Evolutionary conservation across 352 stramenopile species (phyloP).

Genomic region (Blastocystis sp.): DNA sequence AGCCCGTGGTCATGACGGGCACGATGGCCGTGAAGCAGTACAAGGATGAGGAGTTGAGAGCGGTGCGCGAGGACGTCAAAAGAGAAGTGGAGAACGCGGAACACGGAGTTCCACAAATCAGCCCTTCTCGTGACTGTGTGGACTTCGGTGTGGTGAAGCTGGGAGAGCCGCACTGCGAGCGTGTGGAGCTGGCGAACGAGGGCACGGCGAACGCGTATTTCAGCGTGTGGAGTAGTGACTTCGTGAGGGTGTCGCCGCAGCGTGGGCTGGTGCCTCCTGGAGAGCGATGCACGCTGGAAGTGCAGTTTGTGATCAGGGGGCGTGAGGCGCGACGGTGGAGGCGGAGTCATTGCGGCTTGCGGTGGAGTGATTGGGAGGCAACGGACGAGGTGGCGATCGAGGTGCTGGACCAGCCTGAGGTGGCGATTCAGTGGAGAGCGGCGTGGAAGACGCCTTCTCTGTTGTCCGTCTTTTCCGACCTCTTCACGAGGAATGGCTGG

Average conservation of each 20-base stretch:
- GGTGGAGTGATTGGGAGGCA: background rate
- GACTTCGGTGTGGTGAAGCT: background rate
- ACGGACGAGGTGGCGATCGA: background rate
- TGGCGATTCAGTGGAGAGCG: background rate
- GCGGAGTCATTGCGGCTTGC: no score
- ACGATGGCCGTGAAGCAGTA: background rate
- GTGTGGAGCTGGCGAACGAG: background rate
- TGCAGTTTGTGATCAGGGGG: background rate
- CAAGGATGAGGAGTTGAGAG: background rate
- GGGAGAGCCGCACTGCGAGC: background rate
- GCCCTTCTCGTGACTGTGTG: background rate
- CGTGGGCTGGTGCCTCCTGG: background rate
- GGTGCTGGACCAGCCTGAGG: background rate
- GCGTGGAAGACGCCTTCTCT: background rate
- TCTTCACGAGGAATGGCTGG: background rate
- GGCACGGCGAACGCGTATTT: slow-evolving; percentile 24
- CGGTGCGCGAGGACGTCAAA: background rate
- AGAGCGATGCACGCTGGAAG: background rate
- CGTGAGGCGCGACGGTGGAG: background rate
- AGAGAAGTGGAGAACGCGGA: background rate
- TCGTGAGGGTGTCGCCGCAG: background rate
- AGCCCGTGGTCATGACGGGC: background rate
- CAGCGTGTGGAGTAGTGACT: slow-evolving; percentile 4
- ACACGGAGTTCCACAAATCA: background rate
- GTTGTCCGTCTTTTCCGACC: background rate